Base-by-base conservation (phyloP, 768 basidiomycete species). In the Mycena kentingensis region DNA sequence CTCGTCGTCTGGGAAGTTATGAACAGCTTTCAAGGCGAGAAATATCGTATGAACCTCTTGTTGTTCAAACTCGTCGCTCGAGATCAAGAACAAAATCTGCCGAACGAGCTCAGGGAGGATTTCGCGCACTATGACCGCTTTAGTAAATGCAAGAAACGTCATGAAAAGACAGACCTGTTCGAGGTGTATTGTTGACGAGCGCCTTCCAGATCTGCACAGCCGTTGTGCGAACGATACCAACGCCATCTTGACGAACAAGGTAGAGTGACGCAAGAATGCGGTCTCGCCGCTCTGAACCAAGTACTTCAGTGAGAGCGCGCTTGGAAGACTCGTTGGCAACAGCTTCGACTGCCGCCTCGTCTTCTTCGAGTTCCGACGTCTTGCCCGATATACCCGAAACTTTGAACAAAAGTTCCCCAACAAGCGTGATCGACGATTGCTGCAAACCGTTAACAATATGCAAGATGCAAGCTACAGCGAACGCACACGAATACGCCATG, bases 191-290 rank as follows among this genome's bases (percentile, higher is more conserved):
- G 67, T 93, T 83, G 10, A 99, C 95, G 57, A 98, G 77, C 4
- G 93, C 96, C 71, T 98, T 98, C 97, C 97, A 99, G 58, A 98
- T 97, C 51, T 93, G 93, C 38, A 96, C 83, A 0, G 95, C 90
- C 2, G 93, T 84, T 66, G 93, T 90, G 34, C 96, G 85, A 31
- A 98, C 95, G 38, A 86, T 81, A 35, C 83, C 85, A 59, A 97
- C 91, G 12, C 90, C 80, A 68, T 98, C 97, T 68, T 98, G 96
- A 39, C 95, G 85, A 47, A 94, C 90, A 58, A 98, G 78, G 69
- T 95, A 99, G 47, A 99, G 71, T 2, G 89, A 89, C 6, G 93
- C 88, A 41, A 99, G 74, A 31, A 98, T 91, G 24, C 93, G 84
- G 68, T 98, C 93, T 28, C 95, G 80, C 39, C 93, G 85, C 58